These are phyloP conservation scores for Pythium folliculosum DNA, from an alignment of 352 stramenopile genomes.

Conservation along the genomic window DNA sequence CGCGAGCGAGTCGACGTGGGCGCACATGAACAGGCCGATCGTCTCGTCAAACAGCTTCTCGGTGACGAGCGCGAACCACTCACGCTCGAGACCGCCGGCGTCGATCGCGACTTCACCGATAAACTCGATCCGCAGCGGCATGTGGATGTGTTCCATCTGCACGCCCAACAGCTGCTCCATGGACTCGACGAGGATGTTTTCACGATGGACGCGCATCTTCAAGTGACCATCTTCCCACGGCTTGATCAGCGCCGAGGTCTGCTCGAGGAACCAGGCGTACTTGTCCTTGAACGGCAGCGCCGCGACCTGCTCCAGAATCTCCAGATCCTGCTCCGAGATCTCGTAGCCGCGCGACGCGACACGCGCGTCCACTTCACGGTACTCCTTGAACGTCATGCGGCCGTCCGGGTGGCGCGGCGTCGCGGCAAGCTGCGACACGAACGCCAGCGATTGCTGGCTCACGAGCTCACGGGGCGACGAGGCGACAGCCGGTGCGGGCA, in stretches of 20 bases:
- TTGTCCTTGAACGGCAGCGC: constrained; percentile 75
- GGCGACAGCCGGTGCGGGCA: background rate
- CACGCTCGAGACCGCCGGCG: constrained; percentile 70
- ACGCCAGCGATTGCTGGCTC: constrained; percentile 73
- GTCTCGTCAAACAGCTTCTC: constrained; percentile 64
- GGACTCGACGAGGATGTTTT: constrained; percentile 75
- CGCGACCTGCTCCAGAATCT: constrained; percentile 65
- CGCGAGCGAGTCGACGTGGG: constrained; percentile 61
- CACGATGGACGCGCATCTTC: constrained; percentile 73
- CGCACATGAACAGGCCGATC: constrained; percentile 77
- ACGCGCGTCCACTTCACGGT: constrained; percentile 58
- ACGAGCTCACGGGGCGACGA: constrained; percentile 55
- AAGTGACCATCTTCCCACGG: constrained; percentile 84
- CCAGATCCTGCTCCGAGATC: constrained; percentile 55
- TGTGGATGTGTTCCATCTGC: constrained; percentile 73
- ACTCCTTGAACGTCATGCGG: constrained; percentile 73
- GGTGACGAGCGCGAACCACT: constrained; percentile 85
- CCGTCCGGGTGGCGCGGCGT: constrained; percentile 73
- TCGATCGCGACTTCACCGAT: constrained; percentile 78
- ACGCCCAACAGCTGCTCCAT: constrained; percentile 83
- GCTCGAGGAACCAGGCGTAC: constrained; percentile 84
- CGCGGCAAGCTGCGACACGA: constrained; percentile 66
- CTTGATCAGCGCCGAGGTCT: constrained; percentile 39
- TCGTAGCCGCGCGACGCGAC: constrained; percentile 52
- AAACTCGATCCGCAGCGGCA: constrained; percentile 88